phyloP scores from a whole-genome alignment of 2,329 filamentous ascomycete species.

The Colletotrichum eleusines region DNA sequence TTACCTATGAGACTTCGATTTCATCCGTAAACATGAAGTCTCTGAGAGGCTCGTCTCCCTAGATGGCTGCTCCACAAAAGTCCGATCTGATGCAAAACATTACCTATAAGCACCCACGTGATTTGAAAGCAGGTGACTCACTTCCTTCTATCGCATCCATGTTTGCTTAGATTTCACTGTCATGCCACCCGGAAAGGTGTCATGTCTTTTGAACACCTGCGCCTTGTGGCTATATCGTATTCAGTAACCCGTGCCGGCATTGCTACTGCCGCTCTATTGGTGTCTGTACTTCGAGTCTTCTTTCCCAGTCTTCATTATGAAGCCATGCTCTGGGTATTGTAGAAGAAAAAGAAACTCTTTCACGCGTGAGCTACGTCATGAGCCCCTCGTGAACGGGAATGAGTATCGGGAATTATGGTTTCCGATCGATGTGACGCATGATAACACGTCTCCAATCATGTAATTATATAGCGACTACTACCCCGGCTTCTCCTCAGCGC shows the following conservation, averaged over 20 bases:
- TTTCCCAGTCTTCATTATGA: fast-evolving
- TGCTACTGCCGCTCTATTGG: no score
- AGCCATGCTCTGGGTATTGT: no score
- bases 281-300: not conserved
- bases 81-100: constrained; percentile 24
- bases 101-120: constrained; percentile 12
- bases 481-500: not conserved
- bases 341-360: not conserved
- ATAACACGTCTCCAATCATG: not conserved
- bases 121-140: no score
- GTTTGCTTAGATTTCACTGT: no score
- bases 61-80: constrained; percentile 17
- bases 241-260: no score
- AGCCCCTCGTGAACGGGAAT: not conserved
- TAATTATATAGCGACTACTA: not conserved
- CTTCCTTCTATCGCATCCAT: no score
- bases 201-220: no score
- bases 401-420: not conserved
- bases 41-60: constrained; percentile 31
- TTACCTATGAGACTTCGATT: constrained; percentile 50
- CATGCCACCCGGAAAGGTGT: no score
- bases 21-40: constrained; percentile 54
- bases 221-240: no score
- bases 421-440: not conserved
- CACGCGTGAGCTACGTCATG: not conserved